Conservation (phyloP, 306 rosid genomes). For the Citrullus mucosospermus region DNA sequence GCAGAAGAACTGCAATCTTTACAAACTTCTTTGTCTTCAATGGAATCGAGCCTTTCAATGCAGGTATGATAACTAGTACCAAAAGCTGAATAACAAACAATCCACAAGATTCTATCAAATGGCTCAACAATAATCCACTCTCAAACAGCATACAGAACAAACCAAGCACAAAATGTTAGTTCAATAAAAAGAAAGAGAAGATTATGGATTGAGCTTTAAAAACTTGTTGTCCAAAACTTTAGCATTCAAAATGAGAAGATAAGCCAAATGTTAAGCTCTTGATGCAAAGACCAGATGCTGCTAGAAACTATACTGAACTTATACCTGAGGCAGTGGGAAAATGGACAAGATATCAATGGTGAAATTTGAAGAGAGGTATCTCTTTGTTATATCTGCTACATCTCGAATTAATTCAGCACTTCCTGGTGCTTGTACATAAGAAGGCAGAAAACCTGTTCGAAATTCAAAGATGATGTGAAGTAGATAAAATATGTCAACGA, state of each 20-base stretch:
- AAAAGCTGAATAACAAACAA: conserved; percentile 28
- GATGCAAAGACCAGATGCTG: background rate
- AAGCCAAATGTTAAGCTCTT: background rate
- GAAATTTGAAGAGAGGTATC: conserved; percentile 56
- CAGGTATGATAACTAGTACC: conserved; percentile 22
- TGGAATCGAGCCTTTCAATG: conserved; percentile 12
- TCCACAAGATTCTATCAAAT: background rate
- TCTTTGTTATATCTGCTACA: conserved; percentile 39
- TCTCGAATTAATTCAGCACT: conserved; percentile 58
- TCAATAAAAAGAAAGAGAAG: background rate
- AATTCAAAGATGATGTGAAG: conserved; percentile 64
- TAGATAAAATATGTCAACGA: conserved; percentile 63
- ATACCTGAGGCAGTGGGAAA: conserved; percentile 89
- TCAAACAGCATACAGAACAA: background rate
- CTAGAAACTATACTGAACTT: background rate
- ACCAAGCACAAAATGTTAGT: background rate
- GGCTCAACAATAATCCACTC: background rate
- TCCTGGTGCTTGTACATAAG: conserved; percentile 77
- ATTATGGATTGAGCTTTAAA: background rate
- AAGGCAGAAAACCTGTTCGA: conserved; percentile 70
- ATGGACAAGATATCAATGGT: conserved; percentile 63
- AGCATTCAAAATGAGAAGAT: background rate
- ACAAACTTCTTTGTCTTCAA: conserved; percentile 30
- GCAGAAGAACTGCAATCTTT: conserved; percentile 33
- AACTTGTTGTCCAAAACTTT: background rate